Evolutionary conservation across 495 filamentous ascomycete species (phyloP).

Genomic region (Aspergillus bertholletiae): DNA sequence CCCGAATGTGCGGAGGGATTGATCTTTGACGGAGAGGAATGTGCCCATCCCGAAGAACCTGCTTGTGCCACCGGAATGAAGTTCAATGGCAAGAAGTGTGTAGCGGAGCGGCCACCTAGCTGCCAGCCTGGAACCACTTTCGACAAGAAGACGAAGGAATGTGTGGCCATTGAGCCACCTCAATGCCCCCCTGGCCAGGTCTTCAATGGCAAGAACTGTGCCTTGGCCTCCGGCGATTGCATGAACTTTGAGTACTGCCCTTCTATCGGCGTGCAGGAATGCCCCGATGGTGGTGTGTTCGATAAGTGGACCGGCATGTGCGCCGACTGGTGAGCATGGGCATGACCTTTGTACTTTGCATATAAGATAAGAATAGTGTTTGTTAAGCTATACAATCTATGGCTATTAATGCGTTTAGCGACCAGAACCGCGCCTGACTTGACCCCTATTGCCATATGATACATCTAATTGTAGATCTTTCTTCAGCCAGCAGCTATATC

Average conservation of each 20-base stretch:
- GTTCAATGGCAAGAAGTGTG: slow-evolving; percentile 8
- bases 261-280: background rate
- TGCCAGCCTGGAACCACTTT: slow-evolving; percentile 1
- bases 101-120: background rate
- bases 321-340: background rate
- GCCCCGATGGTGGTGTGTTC: background rate
- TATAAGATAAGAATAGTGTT: too few species aligned
- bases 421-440: too few species aligned
- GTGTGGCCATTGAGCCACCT: background rate
- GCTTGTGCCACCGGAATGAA: background rate
- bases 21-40: slow-evolving; percentile 6
- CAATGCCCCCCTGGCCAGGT: background rate
- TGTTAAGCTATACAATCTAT: too few species aligned
- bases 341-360: too few species aligned
- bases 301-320: background rate
- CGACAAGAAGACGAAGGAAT: background rate
- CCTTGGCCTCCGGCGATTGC: slow-evolving; percentile 1
- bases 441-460: too few species aligned
- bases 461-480: too few species aligned
- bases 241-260: slow-evolving; percentile 11
- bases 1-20: slow-evolving; percentile 2
- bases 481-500: too few species aligned
- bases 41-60: background rate
- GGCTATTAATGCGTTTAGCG: too few species aligned
- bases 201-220: slow-evolving; percentile 9